Evolutionary conservation across 2,329 filamentous ascomycete genomes (phyloP).

Genomic region (Pseudogymnoascus sp.): DNA sequence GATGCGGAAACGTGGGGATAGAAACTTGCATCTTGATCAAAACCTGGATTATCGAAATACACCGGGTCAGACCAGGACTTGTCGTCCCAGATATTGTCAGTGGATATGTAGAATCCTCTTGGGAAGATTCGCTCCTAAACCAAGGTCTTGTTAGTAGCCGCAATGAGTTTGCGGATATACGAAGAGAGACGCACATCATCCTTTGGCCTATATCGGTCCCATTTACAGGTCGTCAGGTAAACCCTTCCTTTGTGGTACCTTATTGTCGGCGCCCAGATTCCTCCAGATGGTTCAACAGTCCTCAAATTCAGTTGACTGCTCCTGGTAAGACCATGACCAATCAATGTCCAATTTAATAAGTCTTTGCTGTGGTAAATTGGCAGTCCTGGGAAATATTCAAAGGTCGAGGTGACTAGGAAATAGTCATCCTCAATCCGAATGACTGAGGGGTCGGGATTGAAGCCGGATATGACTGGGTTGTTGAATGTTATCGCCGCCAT

Average conservation of each 20-base stretch:
- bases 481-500: background rate
- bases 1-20: background rate
- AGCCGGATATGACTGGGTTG: conserved; percentile 31
- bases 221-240: conserved; percentile 40
- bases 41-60: conserved; percentile 46
- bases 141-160: background rate
- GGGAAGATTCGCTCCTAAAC: conserved; percentile 18
- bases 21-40: conserved; percentile 44
- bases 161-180: background rate
- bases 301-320: conserved; percentile 44
- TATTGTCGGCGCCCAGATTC: conserved; percentile 41
- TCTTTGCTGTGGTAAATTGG: conserved; percentile 51
- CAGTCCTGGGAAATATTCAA: conserved; percentile 54
- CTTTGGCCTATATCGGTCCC: conserved; percentile 35
- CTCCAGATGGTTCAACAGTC: conserved; percentile 43
- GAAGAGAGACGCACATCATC: conserved; percentile 36
- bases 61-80: conserved; percentile 44
- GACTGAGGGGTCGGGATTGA: conserved; percentile 51
- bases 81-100: conserved; percentile 38
- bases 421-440: conserved; percentile 41
- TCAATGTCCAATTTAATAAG: conserved; percentile 44
- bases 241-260: conserved; percentile 36
- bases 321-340: conserved; percentile 43
- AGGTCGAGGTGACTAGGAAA: conserved; percentile 53
- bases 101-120: conserved; percentile 36